A percentile compares a stretch with the other conserved stretches of the same genome.
Evolutionary conservation across 2,329 filamentous ascomycete species (phyloP).

Genomic region (Trichoderma sp.): DNA sequence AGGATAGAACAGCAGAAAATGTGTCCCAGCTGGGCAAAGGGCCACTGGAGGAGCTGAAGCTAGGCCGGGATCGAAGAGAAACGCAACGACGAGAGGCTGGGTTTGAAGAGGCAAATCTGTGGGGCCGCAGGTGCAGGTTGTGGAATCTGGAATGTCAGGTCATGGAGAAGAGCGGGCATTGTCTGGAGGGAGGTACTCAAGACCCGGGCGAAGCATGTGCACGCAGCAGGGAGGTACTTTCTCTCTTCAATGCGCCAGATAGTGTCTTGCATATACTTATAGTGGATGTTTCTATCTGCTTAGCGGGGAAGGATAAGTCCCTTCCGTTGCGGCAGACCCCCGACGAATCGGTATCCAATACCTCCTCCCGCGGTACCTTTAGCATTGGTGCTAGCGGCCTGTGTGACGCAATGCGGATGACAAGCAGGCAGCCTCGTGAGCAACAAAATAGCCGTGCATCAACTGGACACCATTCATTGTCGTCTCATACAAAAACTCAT

Average conservation of each 20-base stretch:
- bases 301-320: background rate
- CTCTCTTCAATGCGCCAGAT: background rate
- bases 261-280: background rate
- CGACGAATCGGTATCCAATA: background rate
- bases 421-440: background rate
- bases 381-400: background rate
- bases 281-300: background rate
- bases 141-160: conserved; percentile 10
- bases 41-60: background rate
- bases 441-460: background rate
- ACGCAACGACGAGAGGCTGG: background rate
- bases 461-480: too few relatives aligned
- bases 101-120: background rate
- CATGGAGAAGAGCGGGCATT: background rate
- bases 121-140: background rate
- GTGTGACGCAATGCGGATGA: conserved; percentile 20
- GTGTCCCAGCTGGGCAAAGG: background rate
- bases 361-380: background rate
- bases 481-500: too few relatives aligned
- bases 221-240: background rate
- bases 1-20: background rate
- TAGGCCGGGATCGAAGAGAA: background rate
- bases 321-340: background rate
- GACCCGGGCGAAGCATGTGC: background rate
- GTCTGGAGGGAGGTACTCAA: background rate